Evolutionary conservation across 2,329 filamentous ascomycete species (phyloP), one percentile per base, ranked within the genome.

Genomic region (Cordyceps farinosa): DNA sequence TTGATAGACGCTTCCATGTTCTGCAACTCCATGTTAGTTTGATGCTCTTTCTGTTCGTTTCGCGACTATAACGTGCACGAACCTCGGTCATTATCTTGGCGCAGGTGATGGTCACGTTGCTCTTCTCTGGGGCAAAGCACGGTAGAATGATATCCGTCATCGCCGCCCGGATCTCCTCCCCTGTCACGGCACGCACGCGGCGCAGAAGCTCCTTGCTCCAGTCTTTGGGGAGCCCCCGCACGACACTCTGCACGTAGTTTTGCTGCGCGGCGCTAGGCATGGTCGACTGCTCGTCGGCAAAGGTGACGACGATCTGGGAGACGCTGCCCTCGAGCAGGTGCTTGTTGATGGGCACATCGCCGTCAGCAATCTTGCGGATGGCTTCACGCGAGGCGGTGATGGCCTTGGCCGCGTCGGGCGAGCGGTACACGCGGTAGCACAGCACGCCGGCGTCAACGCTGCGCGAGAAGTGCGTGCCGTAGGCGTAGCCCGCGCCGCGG

Each of bases 401-500:
- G 0, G 95, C 95, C 74, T 93, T 95, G 77, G 87, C 91, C 0
- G 90, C 89, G 67, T 97, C 92, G 0, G 95, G 94, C 0, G 92
- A 96, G 32, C 94, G 89, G 79, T 96, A 97, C 48, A 98, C 89
- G 61, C 87, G 87, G 78, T 96, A 96, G 65, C 91, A 88, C 58
- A 97, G 79, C 56, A 90, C 86, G 3, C 94, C 95, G 1, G 87
- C 87, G 70, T 95, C 91, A 34, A 91, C 79, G 71, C 91, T 90
- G 52, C 90, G 88, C 51, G 83, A 83, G 72, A 98, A 96, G 69
- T 84, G 87, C 1, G 90, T 89, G 60, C 93, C 93, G 72, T 99
- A 99, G 0, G 95, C 95, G 59, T 98, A 87, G 51, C 95, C 95
- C 50, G 91, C 95, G 62, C 95, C 95, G 53, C 95, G 91, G 55